Evolutionary conservation across 2,329 filamentous ascomycete species (phyloP).

Genomic region (Nemania sp.): DNA sequence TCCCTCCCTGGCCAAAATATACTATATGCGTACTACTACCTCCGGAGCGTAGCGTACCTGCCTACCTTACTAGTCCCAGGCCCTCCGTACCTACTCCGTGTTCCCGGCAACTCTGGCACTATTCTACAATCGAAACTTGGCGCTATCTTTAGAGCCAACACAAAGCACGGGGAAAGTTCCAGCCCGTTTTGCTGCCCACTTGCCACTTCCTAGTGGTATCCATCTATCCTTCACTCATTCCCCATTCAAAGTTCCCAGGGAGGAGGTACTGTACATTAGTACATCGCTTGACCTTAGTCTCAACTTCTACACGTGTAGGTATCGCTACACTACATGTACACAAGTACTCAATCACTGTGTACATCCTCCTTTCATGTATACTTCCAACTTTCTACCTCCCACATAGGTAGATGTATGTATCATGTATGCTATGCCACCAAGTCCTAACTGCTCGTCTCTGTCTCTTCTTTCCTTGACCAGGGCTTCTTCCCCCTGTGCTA

Average conservation of each 20-base stretch:
- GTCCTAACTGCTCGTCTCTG: slow-evolving; percentile 18
- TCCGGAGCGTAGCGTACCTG: not conserved
- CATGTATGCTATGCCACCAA: slow-evolving; percentile 12
- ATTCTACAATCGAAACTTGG: slow-evolving; percentile 1
- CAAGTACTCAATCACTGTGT: slow-evolving; percentile 17
- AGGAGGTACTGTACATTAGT: not conserved
- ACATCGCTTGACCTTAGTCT: slow-evolving; percentile 1
- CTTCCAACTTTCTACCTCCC: too few species aligned
- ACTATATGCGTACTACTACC: too few species aligned
- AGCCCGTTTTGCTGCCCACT: slow-evolving; percentile 21
- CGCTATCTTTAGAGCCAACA: slow-evolving; percentile 26
- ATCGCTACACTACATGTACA: too few species aligned
- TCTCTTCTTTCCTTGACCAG: slow-evolving; percentile 15
- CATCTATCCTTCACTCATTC: slow-evolving; percentile 14
- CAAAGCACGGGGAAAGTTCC: slow-evolving; percentile 28
- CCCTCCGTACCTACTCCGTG: slow-evolving; percentile 12
- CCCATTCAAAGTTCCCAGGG: slow-evolving; percentile 3
- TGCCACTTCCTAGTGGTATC: not conserved
- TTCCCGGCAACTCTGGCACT: slow-evolving; percentile 9
- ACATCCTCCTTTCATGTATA: slow-evolving; percentile 18
- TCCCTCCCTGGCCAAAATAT: not conserved
- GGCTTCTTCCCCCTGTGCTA: slow-evolving; percentile 19
- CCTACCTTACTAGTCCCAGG: not conserved
- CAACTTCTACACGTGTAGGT: not conserved
- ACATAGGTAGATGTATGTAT: too few species aligned